Conservation (phyloP, 441 rosid genomes). For the Adansonia grandidieri region DNA sequence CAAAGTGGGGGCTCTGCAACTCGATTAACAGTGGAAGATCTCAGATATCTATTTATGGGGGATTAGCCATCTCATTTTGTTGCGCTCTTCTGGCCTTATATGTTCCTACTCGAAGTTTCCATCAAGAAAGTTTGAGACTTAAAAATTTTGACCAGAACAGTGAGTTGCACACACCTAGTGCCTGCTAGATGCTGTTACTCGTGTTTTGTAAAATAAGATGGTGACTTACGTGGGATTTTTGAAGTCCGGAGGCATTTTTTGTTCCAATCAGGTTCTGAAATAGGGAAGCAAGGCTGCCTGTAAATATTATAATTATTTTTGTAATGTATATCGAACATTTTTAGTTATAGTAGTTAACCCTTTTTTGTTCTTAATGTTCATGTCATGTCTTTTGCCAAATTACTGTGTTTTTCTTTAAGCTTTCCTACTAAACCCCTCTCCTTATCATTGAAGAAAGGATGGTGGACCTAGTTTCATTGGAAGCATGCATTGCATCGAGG, state of each 20-base stretch:
- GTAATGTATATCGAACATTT: conserved; percentile 26
- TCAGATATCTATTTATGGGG: conserved; percentile 68
- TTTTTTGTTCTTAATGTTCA: neutral
- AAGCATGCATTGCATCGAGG: conserved; percentile 2
- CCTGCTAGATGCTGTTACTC: conserved; percentile 38
- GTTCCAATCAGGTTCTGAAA: conserved; percentile 25
- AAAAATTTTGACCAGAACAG: conserved; percentile 31
- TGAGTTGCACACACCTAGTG: conserved; percentile 38
- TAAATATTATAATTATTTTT: conserved; percentile 39
- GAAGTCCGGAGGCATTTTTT: conserved; percentile 47
- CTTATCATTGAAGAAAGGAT: neutral
- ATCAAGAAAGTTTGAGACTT: conserved; percentile 20
- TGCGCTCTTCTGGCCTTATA: conserved; percentile 10
- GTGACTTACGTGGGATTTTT: conserved; percentile 39
- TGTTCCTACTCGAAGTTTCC: conserved; percentile 15
- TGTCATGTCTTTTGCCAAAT: neutral
- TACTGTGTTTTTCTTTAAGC: neutral
- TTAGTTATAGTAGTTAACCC: conserved; percentile 23
- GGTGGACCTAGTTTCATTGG: neutral
- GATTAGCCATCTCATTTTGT: conserved; percentile 11
- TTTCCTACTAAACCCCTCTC: neutral
- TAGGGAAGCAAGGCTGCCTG: conserved; percentile 35
- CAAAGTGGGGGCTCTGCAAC: conserved; percentile 65
- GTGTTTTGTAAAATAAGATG: conserved; percentile 36
- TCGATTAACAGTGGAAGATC: conserved; percentile 82